Conservation (phyloP, 495 filamentous ascomycete genomes). For the Lasiosphaeria hispida region DNA sequence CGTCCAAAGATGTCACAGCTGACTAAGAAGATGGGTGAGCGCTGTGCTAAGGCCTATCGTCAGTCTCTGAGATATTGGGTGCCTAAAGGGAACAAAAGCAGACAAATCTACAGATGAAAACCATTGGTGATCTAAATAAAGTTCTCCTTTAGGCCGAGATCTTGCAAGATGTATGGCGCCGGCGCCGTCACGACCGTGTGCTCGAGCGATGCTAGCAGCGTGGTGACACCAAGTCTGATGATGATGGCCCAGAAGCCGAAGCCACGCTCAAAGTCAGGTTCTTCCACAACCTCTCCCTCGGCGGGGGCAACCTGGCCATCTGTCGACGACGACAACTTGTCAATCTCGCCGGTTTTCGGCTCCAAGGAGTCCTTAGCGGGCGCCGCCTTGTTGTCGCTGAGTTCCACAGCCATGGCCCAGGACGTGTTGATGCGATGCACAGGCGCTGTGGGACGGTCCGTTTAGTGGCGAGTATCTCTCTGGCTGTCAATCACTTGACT, state of each 20-base stretch:
- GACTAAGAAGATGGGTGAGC: constrained; percentile 20
- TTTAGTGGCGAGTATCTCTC: too few species aligned
- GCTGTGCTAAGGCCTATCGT: constrained; percentile 3
- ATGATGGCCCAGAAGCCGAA: constrained; percentile 28
- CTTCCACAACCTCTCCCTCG: background rate
- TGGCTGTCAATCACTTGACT: too few species aligned
- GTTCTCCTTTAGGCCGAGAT: constrained; percentile 29
- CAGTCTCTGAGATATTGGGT: background rate
- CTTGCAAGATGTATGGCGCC: constrained; percentile 36
- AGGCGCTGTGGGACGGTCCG: too few species aligned
- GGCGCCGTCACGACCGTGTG: constrained; percentile 42
- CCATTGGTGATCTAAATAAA: constrained; percentile 47
- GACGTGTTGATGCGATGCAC: too few species aligned
- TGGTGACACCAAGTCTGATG: constrained; percentile 1
- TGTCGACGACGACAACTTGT: background rate
- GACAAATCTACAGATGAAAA: constrained; percentile 26
- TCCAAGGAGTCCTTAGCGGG: too few species aligned
- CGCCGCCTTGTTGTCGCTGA: too few species aligned
- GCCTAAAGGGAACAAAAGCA: background rate
- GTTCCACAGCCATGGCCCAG: too few species aligned
- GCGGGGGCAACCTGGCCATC: background rate
- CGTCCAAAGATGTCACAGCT: constrained; percentile 25
- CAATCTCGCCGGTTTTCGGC: background rate
- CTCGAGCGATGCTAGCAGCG: constrained; percentile 38
- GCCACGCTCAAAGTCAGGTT: constrained; percentile 11